A percentile compares a stretch with the other conserved stretches of the same genome.
Conservation (phyloP, 768 basidiomycete genomes). For the Lenzites betulinus region DNA sequence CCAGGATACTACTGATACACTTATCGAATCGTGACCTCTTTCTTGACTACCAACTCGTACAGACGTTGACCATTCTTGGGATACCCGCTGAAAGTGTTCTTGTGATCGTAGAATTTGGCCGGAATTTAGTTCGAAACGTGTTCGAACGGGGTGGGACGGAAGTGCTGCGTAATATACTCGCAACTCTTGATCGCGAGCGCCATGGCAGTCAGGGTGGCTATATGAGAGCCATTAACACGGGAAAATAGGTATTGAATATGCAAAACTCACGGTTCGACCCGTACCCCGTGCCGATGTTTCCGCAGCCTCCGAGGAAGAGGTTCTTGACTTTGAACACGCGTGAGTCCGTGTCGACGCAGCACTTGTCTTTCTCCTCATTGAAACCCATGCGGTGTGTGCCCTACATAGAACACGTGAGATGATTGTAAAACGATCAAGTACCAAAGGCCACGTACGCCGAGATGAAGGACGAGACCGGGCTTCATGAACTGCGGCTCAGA, state of each 20-base stretch:
- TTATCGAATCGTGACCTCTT: no score
- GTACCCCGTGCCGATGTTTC: conserved; percentile 2
- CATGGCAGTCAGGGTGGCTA: conserved; percentile 4
- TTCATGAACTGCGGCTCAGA: conserved; percentile 37
- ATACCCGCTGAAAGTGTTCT: no score
- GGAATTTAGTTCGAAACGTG: no score
- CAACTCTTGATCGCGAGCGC: conserved; percentile 3
- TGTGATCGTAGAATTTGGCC: no score
- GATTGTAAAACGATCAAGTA: neutral
- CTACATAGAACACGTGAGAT: neutral
- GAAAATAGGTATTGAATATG: no score
- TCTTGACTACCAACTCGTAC: no score
- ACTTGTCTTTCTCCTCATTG: conserved; percentile 22
- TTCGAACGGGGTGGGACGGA: no score
- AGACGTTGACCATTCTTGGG: no score
- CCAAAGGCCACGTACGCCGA: conserved; percentile 22
- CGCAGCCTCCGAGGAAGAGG: conserved; percentile 35
- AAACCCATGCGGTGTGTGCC: conserved; percentile 15
- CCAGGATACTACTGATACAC: no score
- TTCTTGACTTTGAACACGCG: conserved; percentile 29
- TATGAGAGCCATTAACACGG: neutral
- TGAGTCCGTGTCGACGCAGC: conserved; percentile 30
- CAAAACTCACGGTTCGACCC: neutral
- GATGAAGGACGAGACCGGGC: conserved; percentile 26
- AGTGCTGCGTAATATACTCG: neutral